These are phyloP conservation scores for Tulasnella sp. DNA, from an alignment of 768 basidiomycete species.

Conservation along the genomic window DNA sequence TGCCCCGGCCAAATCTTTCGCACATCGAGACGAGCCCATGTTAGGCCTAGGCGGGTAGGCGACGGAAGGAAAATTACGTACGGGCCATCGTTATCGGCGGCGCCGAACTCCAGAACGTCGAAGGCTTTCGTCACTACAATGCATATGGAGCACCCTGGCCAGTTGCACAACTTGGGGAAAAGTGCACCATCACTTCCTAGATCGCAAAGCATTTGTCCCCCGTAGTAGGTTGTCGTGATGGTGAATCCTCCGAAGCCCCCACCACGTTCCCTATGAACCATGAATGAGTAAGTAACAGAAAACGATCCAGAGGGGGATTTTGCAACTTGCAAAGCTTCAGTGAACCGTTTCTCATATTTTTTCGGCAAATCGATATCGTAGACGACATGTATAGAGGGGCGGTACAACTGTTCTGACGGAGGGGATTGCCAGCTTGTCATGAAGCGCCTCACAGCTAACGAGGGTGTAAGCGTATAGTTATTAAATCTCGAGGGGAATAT, in stretches of 20 bases:
- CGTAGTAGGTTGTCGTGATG: background rate
- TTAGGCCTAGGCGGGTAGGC: background rate
- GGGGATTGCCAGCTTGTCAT: no score
- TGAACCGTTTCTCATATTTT: slow-evolving; percentile 5
- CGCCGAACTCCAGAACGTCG: slow-evolving; percentile 1
- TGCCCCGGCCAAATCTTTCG: background rate
- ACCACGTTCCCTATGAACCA: background rate
- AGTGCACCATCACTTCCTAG: background rate
- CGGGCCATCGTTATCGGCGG: background rate
- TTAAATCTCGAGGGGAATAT: no score
- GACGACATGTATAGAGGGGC: background rate
- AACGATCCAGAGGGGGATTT: background rate
- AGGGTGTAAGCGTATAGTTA: no score
- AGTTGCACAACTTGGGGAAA: background rate
- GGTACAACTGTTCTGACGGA: no score
- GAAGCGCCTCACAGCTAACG: no score
- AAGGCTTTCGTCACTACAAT: background rate
- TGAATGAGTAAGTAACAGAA: no score
- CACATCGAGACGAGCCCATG: background rate
- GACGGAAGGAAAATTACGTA: background rate
- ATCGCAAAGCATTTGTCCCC: slow-evolving; percentile 3
- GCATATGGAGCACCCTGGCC: slow-evolving; percentile 2
- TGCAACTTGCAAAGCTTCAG: background rate
- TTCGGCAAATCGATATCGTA: background rate
- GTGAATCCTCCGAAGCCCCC: slow-evolving; percentile 1